Evolutionary conservation across 768 basidiomycete species (phyloP).

Genomic region (Pisolithus orientalis): DNA sequence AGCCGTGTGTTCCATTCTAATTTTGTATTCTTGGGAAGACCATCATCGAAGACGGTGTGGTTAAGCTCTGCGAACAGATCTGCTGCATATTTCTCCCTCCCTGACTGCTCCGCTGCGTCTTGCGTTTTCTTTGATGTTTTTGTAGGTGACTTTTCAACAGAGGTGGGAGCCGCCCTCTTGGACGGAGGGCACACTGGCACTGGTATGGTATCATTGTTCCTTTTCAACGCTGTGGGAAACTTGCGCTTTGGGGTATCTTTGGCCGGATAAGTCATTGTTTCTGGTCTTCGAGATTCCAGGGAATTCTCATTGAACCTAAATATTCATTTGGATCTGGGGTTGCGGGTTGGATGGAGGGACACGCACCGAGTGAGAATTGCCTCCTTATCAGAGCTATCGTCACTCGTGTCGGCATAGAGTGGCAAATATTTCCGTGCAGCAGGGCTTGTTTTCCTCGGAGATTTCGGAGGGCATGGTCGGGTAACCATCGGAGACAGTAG

Average conservation of each 20-base stretch:
- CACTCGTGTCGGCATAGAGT: slow-evolving; percentile 25
- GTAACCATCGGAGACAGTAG: slow-evolving; percentile 18
- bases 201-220: slow-evolving; percentile 1
- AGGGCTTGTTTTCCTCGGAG: slow-evolving; percentile 5
- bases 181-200: slow-evolving; percentile 7
- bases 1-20: slow-evolving; percentile 65
- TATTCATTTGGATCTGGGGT: slow-evolving; percentile 2
- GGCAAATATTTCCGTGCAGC: slow-evolving; percentile 6
- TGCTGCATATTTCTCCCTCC: slow-evolving; percentile 47
- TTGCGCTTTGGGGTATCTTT: not conserved
- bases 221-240: not conserved
- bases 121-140: slow-evolving; percentile 37
- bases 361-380: slow-evolving; percentile 37
- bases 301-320: slow-evolving; percentile 38
- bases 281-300: slow-evolving; percentile 40
- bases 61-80: slow-evolving; percentile 60
- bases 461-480: slow-evolving; percentile 4
- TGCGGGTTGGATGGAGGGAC: not conserved
- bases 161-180: slow-evolving; percentile 1
- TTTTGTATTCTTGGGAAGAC: slow-evolving; percentile 47
- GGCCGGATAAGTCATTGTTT: slow-evolving; percentile 17
- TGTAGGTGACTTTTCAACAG: slow-evolving; percentile 10
- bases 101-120: slow-evolving; percentile 36
- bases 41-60: slow-evolving; percentile 44
- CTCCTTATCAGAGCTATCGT: slow-evolving; percentile 29